A percentile compares a stretch with the other conserved stretches of the same genome.
phyloP scores from a whole-genome alignment of 2,329 filamentous ascomycete species.

The Pestalotiopsis sp. region DNA sequence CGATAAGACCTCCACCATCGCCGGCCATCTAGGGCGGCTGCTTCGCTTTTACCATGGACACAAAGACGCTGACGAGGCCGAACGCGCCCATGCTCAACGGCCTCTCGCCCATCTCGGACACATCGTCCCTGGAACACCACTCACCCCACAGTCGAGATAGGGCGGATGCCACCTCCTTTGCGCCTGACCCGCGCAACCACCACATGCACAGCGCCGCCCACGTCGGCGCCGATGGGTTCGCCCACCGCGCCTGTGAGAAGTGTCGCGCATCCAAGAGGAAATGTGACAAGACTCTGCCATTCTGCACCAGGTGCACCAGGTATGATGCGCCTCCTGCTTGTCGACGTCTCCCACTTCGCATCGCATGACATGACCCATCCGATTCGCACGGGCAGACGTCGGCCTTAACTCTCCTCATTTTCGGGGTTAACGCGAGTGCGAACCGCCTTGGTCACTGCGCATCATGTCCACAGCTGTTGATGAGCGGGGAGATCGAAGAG shows the following conservation, averaged over 20 bases:
- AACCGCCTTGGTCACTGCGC: neutral
- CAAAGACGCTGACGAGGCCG: neutral
- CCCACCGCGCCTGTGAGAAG: conserved; percentile 35
- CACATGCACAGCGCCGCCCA: neutral
- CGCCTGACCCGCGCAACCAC: neutral
- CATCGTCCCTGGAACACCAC: conserved; percentile 5
- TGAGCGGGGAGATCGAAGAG: neutral
- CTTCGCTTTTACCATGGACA: neutral
- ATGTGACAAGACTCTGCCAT: conserved; percentile 35
- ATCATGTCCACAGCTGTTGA: neutral
- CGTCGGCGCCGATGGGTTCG: neutral
- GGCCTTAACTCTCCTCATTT: neutral
- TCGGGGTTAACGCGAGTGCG: conserved; percentile 16
- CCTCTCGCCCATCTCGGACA: conserved; percentile 15
- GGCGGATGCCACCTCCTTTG: neutral
- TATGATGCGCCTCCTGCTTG: conserved; percentile 16
- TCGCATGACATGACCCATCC: neutral
- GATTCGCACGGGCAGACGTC: neutral
- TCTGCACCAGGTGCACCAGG: conserved; percentile 34
- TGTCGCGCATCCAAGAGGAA: conserved; percentile 35
- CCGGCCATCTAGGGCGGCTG: too few relatives aligned
- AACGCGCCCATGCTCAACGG: conserved; percentile 5
- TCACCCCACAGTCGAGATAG: conserved; percentile 13
- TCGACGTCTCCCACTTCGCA: neutral
- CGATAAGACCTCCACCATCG: neutral